These are phyloP conservation scores for Spathaspora sp. DNA, from an alignment of 1,139 yeast genomes.

Conservation along the genomic window DNA sequence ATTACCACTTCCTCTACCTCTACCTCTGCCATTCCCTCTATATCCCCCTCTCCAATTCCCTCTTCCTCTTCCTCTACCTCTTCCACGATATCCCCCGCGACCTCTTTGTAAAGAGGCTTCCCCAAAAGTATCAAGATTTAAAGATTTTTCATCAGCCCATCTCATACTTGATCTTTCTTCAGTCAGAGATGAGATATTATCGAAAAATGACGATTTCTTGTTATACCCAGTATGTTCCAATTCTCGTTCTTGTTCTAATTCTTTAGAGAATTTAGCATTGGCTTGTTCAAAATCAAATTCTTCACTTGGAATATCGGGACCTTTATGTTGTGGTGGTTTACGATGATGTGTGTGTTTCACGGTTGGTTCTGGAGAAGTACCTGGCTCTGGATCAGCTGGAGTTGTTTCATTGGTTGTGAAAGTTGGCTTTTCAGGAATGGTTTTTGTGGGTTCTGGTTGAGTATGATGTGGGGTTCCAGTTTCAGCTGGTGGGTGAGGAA, in stretches of 20 bases:
- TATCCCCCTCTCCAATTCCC: conserved; percentile 17
- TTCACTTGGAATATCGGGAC: conserved; percentile 16
- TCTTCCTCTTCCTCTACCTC: conserved; percentile 31
- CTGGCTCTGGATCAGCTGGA: conserved; percentile 12
- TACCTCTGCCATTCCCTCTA: conserved; percentile 13
- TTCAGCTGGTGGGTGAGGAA: conserved; percentile 10
- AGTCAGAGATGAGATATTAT: conserved; percentile 65
- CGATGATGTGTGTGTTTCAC: conserved; percentile 9
- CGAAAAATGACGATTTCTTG: conserved; percentile 77
- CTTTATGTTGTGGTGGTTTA: conserved; percentile 6
- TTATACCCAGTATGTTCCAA: conserved; percentile 44
- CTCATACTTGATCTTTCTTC: conserved; percentile 44
- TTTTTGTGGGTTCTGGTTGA: conserved; percentile 10
- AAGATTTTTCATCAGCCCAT: conserved; percentile 61
- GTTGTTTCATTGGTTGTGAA: conserved; percentile 6
- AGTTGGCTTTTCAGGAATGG: conserved; percentile 13
- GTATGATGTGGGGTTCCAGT: conserved; percentile 11
- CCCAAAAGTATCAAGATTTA: conserved; percentile 71
- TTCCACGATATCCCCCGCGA: conserved; percentile 27
- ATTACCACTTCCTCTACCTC: conserved; percentile 16
- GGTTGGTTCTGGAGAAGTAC: conserved; percentile 14
- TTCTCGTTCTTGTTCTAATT: conserved; percentile 28
- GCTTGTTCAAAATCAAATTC: conserved; percentile 63
- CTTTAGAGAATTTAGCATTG: conserved; percentile 60
- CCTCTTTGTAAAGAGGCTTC: conserved; percentile 41